Base-by-base conservation (phyloP, 306 rosid species). In the Rosa rugosa region DNA sequence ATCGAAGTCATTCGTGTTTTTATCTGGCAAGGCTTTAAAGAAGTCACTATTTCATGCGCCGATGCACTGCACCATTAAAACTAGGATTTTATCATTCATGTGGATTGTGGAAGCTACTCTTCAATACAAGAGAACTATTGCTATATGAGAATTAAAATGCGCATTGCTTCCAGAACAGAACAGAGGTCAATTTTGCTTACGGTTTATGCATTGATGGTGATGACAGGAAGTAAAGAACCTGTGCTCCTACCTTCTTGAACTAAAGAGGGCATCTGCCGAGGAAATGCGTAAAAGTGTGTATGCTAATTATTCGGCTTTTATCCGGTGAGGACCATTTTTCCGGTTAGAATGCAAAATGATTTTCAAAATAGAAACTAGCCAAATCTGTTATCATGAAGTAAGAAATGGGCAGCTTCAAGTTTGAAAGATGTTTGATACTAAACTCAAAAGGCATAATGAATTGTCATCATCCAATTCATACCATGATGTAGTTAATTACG, bases 241-340 rank as follows among this genome's bases (percentile, higher is more conserved):
- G 73, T 85, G 91, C 47, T 59, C 82, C 34, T 87, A 88, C 81
- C 97, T 95, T 75, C 76, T 83, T 46, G 97, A 95, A 22, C 84
- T 95, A 56, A 95, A 91, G 88, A 95, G 84, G 81, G 98, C 98
- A n/a, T 92, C 99, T 8, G 99, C 98, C 0, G 99, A 95, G 84
- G 97, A 95, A 92, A 95, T 95, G 99, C 95, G 99, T 13, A 91
- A 49, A 79, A 92, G 98, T 79, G 98, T 95, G 59, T 92, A 91
- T 67, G 93, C 98, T 78, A 95, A 92, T 72, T 95, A 95, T 77
- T 80, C 94, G 1, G 92, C 99, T 54, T 95, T 92, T 90, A 92
- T 95, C 46, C 97, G 98, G 99, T 92, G 54, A 87, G 80, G 69
- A 50, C 2, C 40, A 66, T 11, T 34, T 23, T 38, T 75, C 53